Evolutionary conservation across 257 asterid genomes (phyloP).

Genomic region (Solanum rostratum): DNA sequence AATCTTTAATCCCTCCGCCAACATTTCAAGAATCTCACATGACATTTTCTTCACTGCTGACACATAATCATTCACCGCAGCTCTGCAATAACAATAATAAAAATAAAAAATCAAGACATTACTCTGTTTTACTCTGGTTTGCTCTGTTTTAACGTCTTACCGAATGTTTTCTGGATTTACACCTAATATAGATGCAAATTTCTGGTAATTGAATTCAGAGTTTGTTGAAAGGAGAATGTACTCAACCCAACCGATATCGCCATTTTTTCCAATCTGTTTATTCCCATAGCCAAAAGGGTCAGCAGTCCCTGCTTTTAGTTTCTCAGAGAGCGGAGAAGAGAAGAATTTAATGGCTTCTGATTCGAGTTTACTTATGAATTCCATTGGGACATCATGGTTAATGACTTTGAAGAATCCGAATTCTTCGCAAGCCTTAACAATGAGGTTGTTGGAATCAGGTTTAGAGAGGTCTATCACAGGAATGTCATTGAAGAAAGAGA

Average conservation of each 20-base stretch:
- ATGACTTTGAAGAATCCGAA: conserved; percentile 15
- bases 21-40: conserved; percentile 11
- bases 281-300: conserved; percentile 17
- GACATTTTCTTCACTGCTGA: conserved; percentile 14
- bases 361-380: conserved; percentile 1
- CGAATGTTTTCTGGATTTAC: not conserved
- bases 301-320: conserved; percentile 6
- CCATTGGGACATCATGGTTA: conserved; percentile 9
- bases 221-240: conserved; percentile 8
- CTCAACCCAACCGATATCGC: conserved; percentile 23
- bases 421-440: conserved; percentile 15
- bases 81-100: not conserved
- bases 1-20: conserved; percentile 18
- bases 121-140: not conserved
- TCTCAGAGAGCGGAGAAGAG: conserved; percentile 3
- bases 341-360: conserved; percentile 7
- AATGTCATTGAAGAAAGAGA: not conserved
- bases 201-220: not conserved
- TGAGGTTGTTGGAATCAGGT: conserved; percentile 5
- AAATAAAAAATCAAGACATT: not conserved
- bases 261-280: conserved; percentile 11
- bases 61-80: conserved; percentile 5
- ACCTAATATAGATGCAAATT: not conserved
- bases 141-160: not conserved
- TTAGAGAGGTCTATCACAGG: conserved; percentile 11